phyloP scores from a whole-genome alignment of 768 basidiomycete genomes.

The Rhizopogon sp. region DNA sequence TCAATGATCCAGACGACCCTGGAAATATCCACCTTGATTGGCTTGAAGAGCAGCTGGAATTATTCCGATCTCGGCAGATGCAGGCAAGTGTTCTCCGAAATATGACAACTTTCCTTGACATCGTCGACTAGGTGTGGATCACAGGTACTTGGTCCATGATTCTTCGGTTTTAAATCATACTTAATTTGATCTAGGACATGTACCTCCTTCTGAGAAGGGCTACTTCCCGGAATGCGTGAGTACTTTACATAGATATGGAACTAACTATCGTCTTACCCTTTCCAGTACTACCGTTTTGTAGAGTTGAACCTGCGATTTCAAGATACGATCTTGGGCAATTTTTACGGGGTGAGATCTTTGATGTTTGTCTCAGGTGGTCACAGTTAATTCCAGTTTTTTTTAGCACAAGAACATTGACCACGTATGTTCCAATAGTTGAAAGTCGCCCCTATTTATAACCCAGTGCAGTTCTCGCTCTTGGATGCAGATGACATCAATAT shows the following conservation, averaged over 20 bases:
- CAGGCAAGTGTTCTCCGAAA: slow-evolving; percentile 43
- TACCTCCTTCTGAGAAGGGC: slow-evolving; percentile 75
- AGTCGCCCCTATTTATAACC: neutral
- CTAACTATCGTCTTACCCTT: neutral
- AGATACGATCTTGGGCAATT: slow-evolving; percentile 82
- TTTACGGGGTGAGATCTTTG: slow-evolving; percentile 63
- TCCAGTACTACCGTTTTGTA: slow-evolving; percentile 57
- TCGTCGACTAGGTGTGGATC: slow-evolving; percentile 37
- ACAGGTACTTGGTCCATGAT: slow-evolving; percentile 26
- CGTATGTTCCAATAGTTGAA: slow-evolving; percentile 34
- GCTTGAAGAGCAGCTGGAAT: slow-evolving; percentile 78
- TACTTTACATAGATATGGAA: slow-evolving; percentile 2
- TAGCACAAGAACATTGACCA: slow-evolving; percentile 84
- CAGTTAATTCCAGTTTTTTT: slow-evolving; percentile 2
- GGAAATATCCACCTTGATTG: slow-evolving; percentile 87
- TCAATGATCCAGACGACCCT: too few relatives aligned
- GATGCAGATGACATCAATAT: slow-evolving; percentile 51
- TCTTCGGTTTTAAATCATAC: neutral
- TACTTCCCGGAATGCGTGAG: slow-evolving; percentile 85
- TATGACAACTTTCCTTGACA: neutral
- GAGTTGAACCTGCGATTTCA: slow-evolving; percentile 76
- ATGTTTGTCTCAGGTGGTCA: slow-evolving; percentile 21
- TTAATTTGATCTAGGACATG: slow-evolving; percentile 52
- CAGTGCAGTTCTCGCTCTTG: slow-evolving; percentile 47
- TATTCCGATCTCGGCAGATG: slow-evolving; percentile 63